These are phyloP conservation scores for Fusarium albosuccineum DNA, from an alignment of 2,329 filamentous ascomycete species.

Conservation along the genomic window DNA sequence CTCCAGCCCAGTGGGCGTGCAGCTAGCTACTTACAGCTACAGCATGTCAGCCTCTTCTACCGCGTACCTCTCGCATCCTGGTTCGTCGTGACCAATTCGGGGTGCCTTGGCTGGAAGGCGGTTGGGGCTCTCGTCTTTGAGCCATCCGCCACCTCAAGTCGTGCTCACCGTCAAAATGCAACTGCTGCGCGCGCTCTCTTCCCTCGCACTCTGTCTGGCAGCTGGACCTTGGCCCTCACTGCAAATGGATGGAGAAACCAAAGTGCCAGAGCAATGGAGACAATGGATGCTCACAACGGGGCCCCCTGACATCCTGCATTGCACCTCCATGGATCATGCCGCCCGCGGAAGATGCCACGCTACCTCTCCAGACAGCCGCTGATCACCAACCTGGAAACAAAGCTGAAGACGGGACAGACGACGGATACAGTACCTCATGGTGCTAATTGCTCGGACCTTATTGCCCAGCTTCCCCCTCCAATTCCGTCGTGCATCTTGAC, in stretches of 20 bases:
- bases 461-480: constrained; percentile 11
- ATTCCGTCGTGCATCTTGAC: constrained; percentile 28
- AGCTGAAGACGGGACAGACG: neutral
- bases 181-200: constrained; percentile 17
- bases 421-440: neutral
- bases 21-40: constrained; percentile 15
- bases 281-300: constrained; percentile 15
- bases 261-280: constrained; percentile 38
- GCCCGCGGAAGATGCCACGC: constrained; percentile 24
- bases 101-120: constrained; percentile 25
- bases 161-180: constrained; percentile 33
- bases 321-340: constrained; percentile 18
- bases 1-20: constrained; percentile 13
- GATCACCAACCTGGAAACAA: neutral
- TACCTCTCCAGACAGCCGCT: constrained; percentile 6
- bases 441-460: constrained; percentile 18
- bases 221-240: constrained; percentile 2
- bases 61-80: constrained; percentile 14
- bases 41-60: constrained; percentile 12
- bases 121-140: constrained; percentile 17
- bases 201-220: constrained; percentile 16
- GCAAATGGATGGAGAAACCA: constrained; percentile 23
- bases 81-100: constrained; percentile 31
- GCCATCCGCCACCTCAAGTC: constrained; percentile 32
- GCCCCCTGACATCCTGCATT: constrained; percentile 32